Evolutionary conservation across 2,329 filamentous ascomycete species (phyloP), one percentile per base, ranked within the genome.

Genomic region (Pestalotiopsis sp.): DNA sequence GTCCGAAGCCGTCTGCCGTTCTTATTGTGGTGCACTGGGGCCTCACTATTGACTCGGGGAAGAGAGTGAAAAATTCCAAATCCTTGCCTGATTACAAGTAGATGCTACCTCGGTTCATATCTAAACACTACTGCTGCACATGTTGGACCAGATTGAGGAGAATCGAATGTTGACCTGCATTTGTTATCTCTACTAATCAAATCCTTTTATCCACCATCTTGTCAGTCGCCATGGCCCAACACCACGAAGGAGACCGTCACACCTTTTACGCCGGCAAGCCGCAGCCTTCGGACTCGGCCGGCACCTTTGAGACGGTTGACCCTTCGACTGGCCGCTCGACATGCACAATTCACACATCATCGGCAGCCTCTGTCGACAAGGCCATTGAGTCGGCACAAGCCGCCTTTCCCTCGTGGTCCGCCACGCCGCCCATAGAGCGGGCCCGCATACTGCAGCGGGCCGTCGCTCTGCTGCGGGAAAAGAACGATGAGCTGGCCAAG

Each of bases 401-500:
- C 41, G 93, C 93, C 1, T 97, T 97, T 78, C 85, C 87, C 2
- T 81, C 85, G 49, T 97, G 94, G 94, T 93, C 93, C 1, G 84
- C 87, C 68, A 96, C 91, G 13, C 88, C 93, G 2, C 85, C 92
- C n/a, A 85, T 92, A 70, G 88, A 89, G 75, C 92, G 94, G 68
- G 90, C 93, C 1, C 90, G 92, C 68, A 91, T 97, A 73, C 88
- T 97, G 11, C 91, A 94, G 38, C 90, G 88, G 77, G 93, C 94
- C 2, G 93, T 92, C 20, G 82, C 88, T 61, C 81, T 97, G 14
- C 85, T 97, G 13, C 91, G 93, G 61, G 82, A 89, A 71, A 89
- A 90, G 71, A 97, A 97, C 79, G 92, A 97, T 76, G 89, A 90
- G 68, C 90, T 97, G 57, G 94, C 94, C 64, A 86, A 86, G 68